Evolutionary conservation across 306 rosid species (phyloP), one percentile per base, ranked within the genome.

Genomic region (Cicer bijugum): DNA sequence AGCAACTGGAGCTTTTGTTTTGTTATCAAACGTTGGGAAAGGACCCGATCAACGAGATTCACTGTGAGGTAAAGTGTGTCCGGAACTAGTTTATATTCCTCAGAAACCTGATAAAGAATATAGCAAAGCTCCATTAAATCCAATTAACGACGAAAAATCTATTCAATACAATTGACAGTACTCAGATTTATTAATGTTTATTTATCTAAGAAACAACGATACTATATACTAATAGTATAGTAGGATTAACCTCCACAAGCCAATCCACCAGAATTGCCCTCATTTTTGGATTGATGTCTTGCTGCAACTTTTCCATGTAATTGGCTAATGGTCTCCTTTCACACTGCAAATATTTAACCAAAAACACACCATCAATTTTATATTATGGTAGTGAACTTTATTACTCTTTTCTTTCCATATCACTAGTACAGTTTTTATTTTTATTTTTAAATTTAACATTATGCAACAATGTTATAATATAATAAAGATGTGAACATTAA

Each of bases 1-100:
- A 95, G 81, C 43, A 95, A 88, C 77, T 95, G 99, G 48, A 95
- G 96, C 70, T 81, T 88, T 67, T 89, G 88, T 65, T 86, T 95
- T 50, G 85, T 85, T 59, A 84, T 72, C 55, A 78, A 81, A 43
- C 78, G 84, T 40, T 57, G 72, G 9, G 97, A 91, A 67, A 94
- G 99, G 85, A 84, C 88, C 51, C 97, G 96, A 74, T 95, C 99
- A 6, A 91, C 90, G 75, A 95, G 87, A 82, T 87, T 87, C 47
- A 90, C 93, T 12, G 99, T 87, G 15, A 95, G 93, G 86, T 88
- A 91, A 69, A 95, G 97, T 40, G 97, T 91, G 79, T 95, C 99
- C 6, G 99, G 90, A 82, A 86, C 97, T 56, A 95, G 69, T 56
- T 78, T 85, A 71, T 87, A 95, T 79, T 91, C 99, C 79, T 95